Conservation (phyloP, 768 basidiomycete species). For the Panaeolus cyanescens region DNA sequence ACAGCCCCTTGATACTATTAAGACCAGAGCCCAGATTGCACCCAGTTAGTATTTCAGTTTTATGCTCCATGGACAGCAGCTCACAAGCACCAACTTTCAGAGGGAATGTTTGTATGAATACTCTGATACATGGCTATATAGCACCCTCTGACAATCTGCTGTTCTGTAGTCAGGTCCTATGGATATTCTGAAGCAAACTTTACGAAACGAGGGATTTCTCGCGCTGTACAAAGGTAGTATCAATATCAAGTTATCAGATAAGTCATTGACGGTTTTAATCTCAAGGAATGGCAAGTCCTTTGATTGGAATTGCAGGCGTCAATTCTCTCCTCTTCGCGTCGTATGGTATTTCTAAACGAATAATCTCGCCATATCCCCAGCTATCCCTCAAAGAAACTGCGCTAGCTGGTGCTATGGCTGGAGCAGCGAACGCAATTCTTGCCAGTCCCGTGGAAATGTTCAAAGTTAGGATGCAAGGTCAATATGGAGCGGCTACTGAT, state of each 20-base stretch:
- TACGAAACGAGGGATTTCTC: constrained; percentile 87
- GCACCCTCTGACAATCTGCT: background rate
- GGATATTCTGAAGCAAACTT: constrained; percentile 84
- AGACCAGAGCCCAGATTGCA: constrained; percentile 62
- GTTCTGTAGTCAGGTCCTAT: constrained; percentile 80
- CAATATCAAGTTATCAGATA: background rate
- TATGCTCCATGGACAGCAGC: background rate
- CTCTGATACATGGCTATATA: background rate
- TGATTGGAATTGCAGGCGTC: constrained; percentile 92
- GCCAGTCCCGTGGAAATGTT: constrained; percentile 99
- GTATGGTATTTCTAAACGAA: constrained; percentile 77
- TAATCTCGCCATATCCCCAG: constrained; percentile 89
- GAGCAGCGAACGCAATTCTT: constrained; percentile 85
- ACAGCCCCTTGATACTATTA: constrained; percentile 87
- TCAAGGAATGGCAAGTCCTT: constrained; percentile 86
- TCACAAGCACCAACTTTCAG: constrained; percentile 36
- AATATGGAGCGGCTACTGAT: constrained; percentile 83
- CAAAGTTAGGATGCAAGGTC: constrained; percentile 97
- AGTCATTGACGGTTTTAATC: background rate
- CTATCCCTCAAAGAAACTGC: constrained; percentile 81
- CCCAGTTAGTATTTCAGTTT: constrained; percentile 39
- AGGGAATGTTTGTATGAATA: constrained; percentile 82
- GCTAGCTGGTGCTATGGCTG: constrained; percentile 88
- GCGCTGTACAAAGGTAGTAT: constrained; percentile 89
- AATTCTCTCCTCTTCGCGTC: constrained; percentile 95